phyloP scores from a whole-genome alignment of 176 grass and related monocot genomes.

The Phragmites australis region DNA sequence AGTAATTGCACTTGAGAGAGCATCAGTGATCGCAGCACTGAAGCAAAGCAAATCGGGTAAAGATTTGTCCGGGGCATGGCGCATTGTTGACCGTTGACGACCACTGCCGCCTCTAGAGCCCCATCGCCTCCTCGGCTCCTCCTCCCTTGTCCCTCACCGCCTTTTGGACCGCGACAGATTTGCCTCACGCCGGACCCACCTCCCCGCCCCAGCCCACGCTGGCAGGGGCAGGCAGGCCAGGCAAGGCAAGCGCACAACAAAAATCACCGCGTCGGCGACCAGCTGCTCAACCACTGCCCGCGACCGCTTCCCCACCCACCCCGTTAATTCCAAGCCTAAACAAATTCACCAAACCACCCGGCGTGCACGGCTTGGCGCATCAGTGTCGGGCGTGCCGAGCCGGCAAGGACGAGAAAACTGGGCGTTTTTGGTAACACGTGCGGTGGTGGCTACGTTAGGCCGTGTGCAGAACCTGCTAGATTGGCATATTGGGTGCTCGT shows the following conservation, averaged over 20 bases:
- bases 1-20: not conserved
- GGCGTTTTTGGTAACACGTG: no score
- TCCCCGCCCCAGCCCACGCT: not conserved
- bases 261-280: slow-evolving; percentile 33
- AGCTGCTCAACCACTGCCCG: not conserved
- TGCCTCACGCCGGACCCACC: not conserved
- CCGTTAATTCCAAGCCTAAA: not conserved
- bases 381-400: not conserved
- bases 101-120: not conserved
- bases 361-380: not conserved
- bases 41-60: not conserved
- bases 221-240: not conserved
- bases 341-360: not conserved
- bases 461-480: no score
- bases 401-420: not conserved
- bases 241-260: not conserved
- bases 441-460: no score
- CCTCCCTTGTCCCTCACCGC: not conserved
- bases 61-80: slow-evolving; percentile 10
- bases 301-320: not conserved
- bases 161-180: not conserved
- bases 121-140: not conserved
- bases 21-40: not conserved
- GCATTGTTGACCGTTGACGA: slow-evolving; percentile 27
- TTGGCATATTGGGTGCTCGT: no score